phyloP scores from a whole-genome alignment of 495 filamentous ascomycete species.

The Xylaria grammica region DNA sequence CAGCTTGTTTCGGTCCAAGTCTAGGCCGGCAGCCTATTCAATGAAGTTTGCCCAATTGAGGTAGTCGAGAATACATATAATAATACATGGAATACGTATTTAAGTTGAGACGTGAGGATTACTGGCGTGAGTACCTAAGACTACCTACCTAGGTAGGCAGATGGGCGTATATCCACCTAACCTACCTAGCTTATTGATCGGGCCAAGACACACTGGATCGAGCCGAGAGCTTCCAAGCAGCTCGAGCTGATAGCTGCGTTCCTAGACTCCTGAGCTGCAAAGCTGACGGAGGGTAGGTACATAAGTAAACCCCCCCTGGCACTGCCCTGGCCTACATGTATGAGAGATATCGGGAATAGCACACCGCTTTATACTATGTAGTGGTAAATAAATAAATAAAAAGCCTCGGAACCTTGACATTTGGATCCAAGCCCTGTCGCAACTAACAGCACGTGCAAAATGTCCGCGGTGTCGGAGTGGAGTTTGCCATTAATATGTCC shows the following conservation, averaged over 20 bases:
- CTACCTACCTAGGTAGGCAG: too few relatives aligned
- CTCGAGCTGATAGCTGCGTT: neutral
- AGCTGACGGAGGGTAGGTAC: neutral
- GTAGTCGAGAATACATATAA: neutral
- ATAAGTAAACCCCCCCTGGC: neutral
- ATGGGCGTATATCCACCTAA: too few relatives aligned
- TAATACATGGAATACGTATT: too few relatives aligned
- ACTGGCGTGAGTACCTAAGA: too few relatives aligned
- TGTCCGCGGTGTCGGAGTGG: conserved; percentile 14
- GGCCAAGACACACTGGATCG: conserved; percentile 6
- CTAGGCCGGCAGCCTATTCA: neutral
- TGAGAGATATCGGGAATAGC: neutral
- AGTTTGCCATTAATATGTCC: conserved; percentile 10
- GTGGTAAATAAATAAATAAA: conserved; percentile 9
- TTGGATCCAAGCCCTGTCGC: conserved; percentile 18
- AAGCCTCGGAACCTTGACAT: conserved; percentile 6
- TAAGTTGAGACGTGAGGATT: neutral
- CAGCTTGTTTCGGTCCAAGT: neutral
- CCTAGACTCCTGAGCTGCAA: neutral
- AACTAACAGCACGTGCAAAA: conserved; percentile 19
- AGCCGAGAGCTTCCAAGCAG: conserved; percentile 14
- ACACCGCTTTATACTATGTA: conserved; percentile 21
- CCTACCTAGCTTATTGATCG: too few relatives aligned
- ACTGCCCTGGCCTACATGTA: neutral
- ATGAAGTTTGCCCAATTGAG: conserved; percentile 7